Evolutionary conservation across 2,329 filamentous ascomycete species (phyloP), one percentile per base, ranked within the genome.

Genomic region (Escovopsis sp.): DNA sequence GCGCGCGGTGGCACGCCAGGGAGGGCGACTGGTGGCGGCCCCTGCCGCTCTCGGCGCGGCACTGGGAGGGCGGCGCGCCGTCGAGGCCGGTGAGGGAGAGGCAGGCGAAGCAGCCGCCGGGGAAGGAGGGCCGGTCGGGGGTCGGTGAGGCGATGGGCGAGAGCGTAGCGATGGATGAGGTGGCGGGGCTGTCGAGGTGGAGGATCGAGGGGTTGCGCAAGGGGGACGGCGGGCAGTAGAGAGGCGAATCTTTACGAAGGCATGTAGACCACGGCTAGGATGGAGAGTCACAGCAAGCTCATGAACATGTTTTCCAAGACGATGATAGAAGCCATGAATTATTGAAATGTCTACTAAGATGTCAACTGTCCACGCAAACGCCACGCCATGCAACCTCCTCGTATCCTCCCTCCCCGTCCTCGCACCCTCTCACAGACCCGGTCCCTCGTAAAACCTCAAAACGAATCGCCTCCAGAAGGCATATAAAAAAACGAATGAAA

Each of bases 21-120:
- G 64, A 61, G 4, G 72, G 71, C 4, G 61, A 67, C 7, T 88
- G 83, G 82, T 88, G 84, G 82, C 71, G 71, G 46, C 83, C 83
- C 3, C 53, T 87, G 33, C 71, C 77, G 1, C 47, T 57, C 0
- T 75, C 81, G 46, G 72, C 75, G 8, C 60, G 84, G 38, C 71
- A 79, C 50, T 86, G 82, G 82, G 81, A 85, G 53, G 58, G 59
- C 7, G 57, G 59, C 7, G 27, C 42, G 10, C 48, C 50, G 7
- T 56, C 57, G 11, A 45, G 48, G 39, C 52, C 52, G 15, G 15
- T 51, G 3, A 40, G 13, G 34, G 39, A 7, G 15, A 43, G 11
- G 40, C 13, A 9, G 27, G 8, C 27, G 27, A 3, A 9, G 27
- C 25, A 5, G 25, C 25, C 9, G 25, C 25, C 9, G 27, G 5